These are phyloP conservation scores for Gillenia trifoliata DNA, from an alignment of 306 rosid genomes.

Conservation along the genomic window DNA sequence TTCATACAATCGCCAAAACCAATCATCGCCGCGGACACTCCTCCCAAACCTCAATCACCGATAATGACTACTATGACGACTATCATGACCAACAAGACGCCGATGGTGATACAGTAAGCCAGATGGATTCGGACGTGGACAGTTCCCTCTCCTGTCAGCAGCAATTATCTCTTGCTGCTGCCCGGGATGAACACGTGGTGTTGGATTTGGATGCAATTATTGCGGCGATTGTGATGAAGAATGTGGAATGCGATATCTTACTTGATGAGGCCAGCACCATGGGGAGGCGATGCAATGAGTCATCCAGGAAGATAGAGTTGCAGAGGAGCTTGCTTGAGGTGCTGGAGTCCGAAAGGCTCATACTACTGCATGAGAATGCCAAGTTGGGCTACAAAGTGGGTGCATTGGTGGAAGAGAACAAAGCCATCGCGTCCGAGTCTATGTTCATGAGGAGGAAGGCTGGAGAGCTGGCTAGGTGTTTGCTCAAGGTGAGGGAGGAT, in stretches of 20 bases:
- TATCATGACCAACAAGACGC: conserved; percentile 45
- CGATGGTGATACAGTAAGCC: conserved; percentile 28
- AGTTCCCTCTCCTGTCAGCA: conserved; percentile 71
- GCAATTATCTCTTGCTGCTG: conserved; percentile 16
- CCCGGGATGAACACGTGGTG: not conserved
- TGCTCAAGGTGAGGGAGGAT: conserved; percentile 80
- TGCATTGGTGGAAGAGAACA: conserved; percentile 69
- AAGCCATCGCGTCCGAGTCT: conserved; percentile 62
- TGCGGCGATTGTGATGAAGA: conserved; percentile 71
- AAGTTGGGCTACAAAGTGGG: conserved; percentile 53
- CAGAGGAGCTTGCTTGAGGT: conserved; percentile 91
- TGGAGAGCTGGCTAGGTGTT: conserved; percentile 70
- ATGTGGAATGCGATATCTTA: conserved; percentile 57
- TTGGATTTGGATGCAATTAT: conserved; percentile 36
- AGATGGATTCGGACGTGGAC: conserved; percentile 65
- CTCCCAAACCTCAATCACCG: conserved; percentile 46
- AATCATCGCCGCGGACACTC: conserved; percentile 39
- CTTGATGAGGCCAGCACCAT: conserved; percentile 45
- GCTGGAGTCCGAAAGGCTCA: conserved; percentile 86
- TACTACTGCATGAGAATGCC: conserved; percentile 77
- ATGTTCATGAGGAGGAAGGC: conserved; percentile 63
- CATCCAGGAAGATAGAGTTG: conserved; percentile 63
- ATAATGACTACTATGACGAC: conserved; percentile 31
- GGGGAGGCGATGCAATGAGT: conserved; percentile 55
- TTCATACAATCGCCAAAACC: conserved; percentile 52